Conservation (phyloP, 2,329 filamentous ascomycete genomes). For the Sarocladium kiliense region DNA sequence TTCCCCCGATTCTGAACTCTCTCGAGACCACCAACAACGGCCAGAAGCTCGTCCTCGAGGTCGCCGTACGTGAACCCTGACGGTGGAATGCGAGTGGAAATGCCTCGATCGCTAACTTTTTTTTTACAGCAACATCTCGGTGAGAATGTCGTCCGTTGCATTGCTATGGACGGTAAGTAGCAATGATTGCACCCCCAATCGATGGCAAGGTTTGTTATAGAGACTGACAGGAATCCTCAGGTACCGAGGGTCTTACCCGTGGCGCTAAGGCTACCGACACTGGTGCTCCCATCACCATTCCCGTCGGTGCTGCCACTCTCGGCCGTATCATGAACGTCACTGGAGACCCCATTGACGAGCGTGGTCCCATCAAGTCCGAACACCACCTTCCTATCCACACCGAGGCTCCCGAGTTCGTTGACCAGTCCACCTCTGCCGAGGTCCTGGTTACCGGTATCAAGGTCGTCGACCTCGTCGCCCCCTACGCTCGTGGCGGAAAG, state of each 20-base stretch:
- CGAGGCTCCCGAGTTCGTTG: constrained; percentile 85
- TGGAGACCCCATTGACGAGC: constrained; percentile 99
- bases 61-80: constrained; percentile 65
- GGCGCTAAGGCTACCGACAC: constrained; percentile 81
- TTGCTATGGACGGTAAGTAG: constrained; percentile 95
- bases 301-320: constrained; percentile 87
- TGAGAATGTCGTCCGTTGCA: constrained; percentile 98
- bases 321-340: constrained; percentile 99
- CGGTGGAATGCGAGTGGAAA: constrained; percentile 6
- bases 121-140: constrained; percentile 87
- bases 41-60: constrained; percentile 93
- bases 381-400: constrained; percentile 89
- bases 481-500: constrained; percentile 99
- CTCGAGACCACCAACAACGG: constrained; percentile 86
- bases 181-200: constrained; percentile 11
- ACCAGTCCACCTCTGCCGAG: constrained; percentile 95
- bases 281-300: constrained; percentile 91
- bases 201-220: too few relatives aligned
- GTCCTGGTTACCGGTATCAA: constrained; percentile 99
- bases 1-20: constrained; percentile 96
- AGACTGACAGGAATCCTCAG: constrained; percentile 35
- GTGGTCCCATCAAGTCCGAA: constrained; percentile 91
- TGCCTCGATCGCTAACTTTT: constrained; percentile 28
- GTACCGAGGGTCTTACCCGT: constrained; percentile 99
- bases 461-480: constrained; percentile 97